Base-by-base conservation (phyloP, 1,284 basidiomycete genomes). In the Moesziomyces sp. region DNA sequence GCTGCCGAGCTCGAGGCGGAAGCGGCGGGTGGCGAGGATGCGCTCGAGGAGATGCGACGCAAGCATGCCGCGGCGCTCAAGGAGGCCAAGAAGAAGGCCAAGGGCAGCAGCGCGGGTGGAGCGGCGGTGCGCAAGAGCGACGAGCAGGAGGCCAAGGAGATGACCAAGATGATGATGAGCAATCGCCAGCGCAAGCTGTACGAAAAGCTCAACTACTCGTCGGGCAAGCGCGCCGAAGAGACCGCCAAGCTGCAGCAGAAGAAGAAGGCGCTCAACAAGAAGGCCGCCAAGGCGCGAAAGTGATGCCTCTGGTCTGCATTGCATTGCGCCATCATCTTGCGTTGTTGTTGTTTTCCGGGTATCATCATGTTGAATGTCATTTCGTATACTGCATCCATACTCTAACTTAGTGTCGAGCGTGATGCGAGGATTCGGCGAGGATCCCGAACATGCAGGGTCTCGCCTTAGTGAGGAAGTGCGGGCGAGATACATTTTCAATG, bases 151-250 rank as follows among this genome's bases (percentile, higher is more conserved):
- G 82, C 82, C 47, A 74, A 74, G 49, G 74, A 81, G 52, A 84
- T 97, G 91, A 92, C 94, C 85, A 97, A 96, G 88, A 97, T 97
- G 90, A 89, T 99, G 90, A 91, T 99, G 90, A 96, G 93, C 86
- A 97, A 95, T 87, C 95, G 93, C 87, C 92, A 97, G 86, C 89
- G 91, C 80, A 97, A 97, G 86, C 85, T 99, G 79, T 98, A 97
- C 86, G 93, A 96, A 85, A 92, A 93, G 87, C 92, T 98, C 89
- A 93, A 94, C 86, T 90, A 93, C 85, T 90, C 91, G 68, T 89
- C 95, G 84, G 89, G 89, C 83, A 93, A 92, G 86, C 90, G 90
- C 68, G 87, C 88, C 26, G 87, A 89, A 38, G 94, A 97, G 90
- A 76, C 69, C 58, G 55, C 62, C 61, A 70, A 72, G 44, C 55